Percentiles rank a stretch among this genome's conserved stretches.
phyloP scores from a whole-genome alignment of 768 basidiomycete species.

The Mycena sanguinolenta region DNA sequence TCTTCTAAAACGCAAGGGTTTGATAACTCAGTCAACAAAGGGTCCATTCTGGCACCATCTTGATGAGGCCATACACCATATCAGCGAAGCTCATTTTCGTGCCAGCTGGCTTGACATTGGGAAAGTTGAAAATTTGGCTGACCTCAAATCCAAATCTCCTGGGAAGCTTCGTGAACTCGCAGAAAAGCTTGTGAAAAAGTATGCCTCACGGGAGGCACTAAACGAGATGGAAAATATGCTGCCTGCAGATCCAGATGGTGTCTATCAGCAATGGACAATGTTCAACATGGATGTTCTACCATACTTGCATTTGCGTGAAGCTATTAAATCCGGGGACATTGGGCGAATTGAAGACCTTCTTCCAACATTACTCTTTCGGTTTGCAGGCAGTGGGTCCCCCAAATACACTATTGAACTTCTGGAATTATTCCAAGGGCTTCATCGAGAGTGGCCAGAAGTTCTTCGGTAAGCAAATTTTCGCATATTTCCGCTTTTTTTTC shows the following conservation, averaged over 20 bases:
- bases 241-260: not conserved
- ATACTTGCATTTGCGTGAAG: constrained; percentile 42
- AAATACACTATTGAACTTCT: constrained; percentile 45
- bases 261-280: constrained; percentile 33
- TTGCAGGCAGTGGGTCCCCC: constrained; percentile 41
- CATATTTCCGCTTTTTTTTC: not conserved
- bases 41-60: constrained; percentile 40
- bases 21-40: constrained; percentile 30
- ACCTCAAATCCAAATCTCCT: constrained; percentile 41
- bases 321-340: constrained; percentile 42
- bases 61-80: constrained; percentile 42
- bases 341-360: constrained; percentile 42
- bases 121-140: constrained; percentile 31
- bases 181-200: constrained; percentile 14
- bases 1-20: constrained; percentile 37
- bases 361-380: constrained; percentile 42
- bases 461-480: constrained; percentile 22
- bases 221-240: not conserved
- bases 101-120: constrained; percentile 38
- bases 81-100: constrained; percentile 45
- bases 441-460: constrained; percentile 43
- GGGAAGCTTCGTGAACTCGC: constrained; percentile 37
- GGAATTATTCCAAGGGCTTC: constrained; percentile 44
- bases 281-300: constrained; percentile 42
- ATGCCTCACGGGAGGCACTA: constrained; percentile 38